phyloP scores from a whole-genome alignment of 2,329 filamentous ascomycete species.

The Cladosporium sp. region DNA sequence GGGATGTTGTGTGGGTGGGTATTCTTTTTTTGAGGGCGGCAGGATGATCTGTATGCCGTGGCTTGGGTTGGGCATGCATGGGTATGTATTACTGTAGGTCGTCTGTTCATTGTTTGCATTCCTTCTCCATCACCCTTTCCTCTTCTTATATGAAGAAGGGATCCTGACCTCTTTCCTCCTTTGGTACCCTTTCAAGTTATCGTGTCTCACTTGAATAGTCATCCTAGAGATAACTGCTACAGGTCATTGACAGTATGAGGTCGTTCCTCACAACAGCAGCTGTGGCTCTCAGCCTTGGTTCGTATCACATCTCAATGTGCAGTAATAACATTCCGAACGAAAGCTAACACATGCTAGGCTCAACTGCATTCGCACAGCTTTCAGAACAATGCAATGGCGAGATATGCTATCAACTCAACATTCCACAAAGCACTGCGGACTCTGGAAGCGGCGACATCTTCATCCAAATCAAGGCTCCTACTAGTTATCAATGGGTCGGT shows the following conservation, averaged over 20 bases:
- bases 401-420: slow-evolving; percentile 50
- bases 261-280: not conserved
- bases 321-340: not conserved
- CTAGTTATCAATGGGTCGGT: slow-evolving; percentile 50
- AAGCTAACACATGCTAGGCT: slow-evolving; percentile 13
- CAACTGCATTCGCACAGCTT: slow-evolving; percentile 19
- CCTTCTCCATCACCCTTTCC: not conserved
- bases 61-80: slow-evolving; percentile 3
- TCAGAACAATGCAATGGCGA: slow-evolving; percentile 19
- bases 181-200: not conserved
- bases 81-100: slow-evolving; percentile 8
- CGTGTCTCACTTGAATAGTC: not conserved
- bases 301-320: not conserved
- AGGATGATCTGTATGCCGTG: slow-evolving; percentile 1
- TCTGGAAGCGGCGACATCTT: slow-evolving; percentile 53
- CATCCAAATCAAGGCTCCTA: slow-evolving; percentile 54
- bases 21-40: not conserved
- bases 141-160: not conserved
- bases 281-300: slow-evolving; percentile 14
- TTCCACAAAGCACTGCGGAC: slow-evolving; percentile 49
- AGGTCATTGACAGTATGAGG: slow-evolving; percentile 11
- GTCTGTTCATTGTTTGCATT: not conserved
- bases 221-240: not conserved
- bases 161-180: not conserved
- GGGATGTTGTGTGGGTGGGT: not conserved